Conservation (phyloP, 129 eudicot genomes). For the Escallonia herrerae region DNA sequence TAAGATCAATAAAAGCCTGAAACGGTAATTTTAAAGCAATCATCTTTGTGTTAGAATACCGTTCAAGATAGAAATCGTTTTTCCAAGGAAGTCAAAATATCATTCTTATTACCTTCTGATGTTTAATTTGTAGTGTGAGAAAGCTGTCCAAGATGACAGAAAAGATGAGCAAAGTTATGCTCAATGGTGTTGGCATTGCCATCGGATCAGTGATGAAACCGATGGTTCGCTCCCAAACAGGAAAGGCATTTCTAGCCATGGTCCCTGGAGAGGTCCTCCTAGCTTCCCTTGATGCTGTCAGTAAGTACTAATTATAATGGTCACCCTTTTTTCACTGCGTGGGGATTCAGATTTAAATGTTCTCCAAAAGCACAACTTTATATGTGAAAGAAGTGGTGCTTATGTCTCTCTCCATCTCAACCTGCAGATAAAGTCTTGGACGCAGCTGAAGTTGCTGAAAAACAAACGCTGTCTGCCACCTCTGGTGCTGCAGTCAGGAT, state of each 20-base stretch:
- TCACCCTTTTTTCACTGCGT: too few relatives aligned
- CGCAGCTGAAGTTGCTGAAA: constrained; percentile 94
- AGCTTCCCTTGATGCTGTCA: constrained; percentile 92
- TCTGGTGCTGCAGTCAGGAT: constrained; percentile 73
- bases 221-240: constrained; percentile 68
- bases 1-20: constrained; percentile 55
- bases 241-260: constrained; percentile 60
- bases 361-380: too few relatives aligned
- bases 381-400: background rate
- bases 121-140: constrained; percentile 36
- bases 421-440: constrained; percentile 58
- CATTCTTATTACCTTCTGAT: too few relatives aligned
- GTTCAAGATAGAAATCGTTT: too few relatives aligned
- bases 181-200: constrained; percentile 65
- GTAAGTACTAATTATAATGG: constrained; percentile 31
- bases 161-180: constrained; percentile 76
- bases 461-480: constrained; percentile 62
- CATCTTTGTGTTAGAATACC: background rate
- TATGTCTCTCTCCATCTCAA: background rate
- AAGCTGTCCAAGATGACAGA: constrained; percentile 76
- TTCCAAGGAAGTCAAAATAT: too few relatives aligned
- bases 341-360: too few relatives aligned
- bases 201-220: constrained; percentile 80
- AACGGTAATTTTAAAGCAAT: constrained; percentile 41
- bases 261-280: constrained; percentile 89